Conservation (phyloP, 768 basidiomycete genomes). For the Boletellus ananas region DNA sequence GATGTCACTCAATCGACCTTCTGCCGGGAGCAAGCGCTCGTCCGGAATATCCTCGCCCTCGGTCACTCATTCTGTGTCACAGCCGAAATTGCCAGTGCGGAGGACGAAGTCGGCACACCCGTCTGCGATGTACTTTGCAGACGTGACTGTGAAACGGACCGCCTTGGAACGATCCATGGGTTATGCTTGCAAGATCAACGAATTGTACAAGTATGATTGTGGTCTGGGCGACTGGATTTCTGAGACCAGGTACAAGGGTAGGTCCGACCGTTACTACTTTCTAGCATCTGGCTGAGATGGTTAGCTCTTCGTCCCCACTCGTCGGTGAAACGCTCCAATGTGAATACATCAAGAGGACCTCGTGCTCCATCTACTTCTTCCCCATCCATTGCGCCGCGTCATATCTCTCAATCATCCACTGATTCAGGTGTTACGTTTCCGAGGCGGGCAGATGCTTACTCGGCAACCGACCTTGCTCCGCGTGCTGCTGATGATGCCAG, state of each 20-base stretch:
- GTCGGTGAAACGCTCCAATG: conserved; percentile 26
- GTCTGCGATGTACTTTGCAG: conserved; percentile 65
- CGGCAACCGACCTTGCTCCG: conserved; percentile 69
- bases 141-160: conserved; percentile 54
- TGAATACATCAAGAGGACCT: conserved; percentile 20
- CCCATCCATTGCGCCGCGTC: conserved; percentile 55
- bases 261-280: background rate
- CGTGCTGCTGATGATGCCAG: conserved; percentile 44
- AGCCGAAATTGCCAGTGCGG: conserved; percentile 19
- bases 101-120: conserved; percentile 46
- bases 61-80: conserved; percentile 32
- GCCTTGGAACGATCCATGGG: conserved; percentile 64
- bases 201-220: conserved; percentile 69
- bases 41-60: conserved; percentile 25
- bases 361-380: conserved; percentile 37
- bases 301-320: conserved; percentile 20
- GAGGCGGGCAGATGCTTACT: conserved; percentile 69
- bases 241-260: conserved; percentile 55
- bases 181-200: conserved; percentile 82
- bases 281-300: conserved; percentile 2
- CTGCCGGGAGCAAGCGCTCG: conserved; percentile 21
- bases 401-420: conserved; percentile 67
- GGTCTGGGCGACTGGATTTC: conserved; percentile 76
- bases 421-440: conserved; percentile 79
- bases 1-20: conserved; percentile 36